These are phyloP conservation scores for Bryoerythrophyllum caledonicum DNA, from an alignment of 225 moss, liverwort and hornwort genomes.

Conservation along the genomic window DNA sequence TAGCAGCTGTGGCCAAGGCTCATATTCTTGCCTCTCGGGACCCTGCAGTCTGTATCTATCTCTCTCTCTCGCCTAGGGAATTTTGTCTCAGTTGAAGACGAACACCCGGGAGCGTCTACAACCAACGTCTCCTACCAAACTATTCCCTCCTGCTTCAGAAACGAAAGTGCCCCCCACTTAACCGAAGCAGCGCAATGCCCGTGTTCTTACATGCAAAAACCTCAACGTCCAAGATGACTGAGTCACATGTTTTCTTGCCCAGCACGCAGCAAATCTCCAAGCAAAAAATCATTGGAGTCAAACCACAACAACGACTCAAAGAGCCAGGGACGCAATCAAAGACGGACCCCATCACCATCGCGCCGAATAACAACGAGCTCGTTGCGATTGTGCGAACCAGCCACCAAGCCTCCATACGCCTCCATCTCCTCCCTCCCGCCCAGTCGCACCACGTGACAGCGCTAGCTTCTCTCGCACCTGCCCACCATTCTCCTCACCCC, in stretches of 20 bases:
- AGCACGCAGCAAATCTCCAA: background rate
- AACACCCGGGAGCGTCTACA: background rate
- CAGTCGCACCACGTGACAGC: background rate
- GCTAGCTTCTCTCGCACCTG: background rate
- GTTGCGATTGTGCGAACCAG: slow-evolving; percentile 89
- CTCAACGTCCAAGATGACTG: background rate
- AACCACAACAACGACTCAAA: background rate
- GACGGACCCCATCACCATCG: slow-evolving; percentile 47
- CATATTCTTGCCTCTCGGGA: background rate
- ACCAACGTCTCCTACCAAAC: background rate
- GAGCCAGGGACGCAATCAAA: background rate
- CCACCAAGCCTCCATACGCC: slow-evolving; percentile 83
- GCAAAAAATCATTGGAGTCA: background rate
- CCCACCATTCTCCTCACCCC: background rate
- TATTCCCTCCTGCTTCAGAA: background rate
- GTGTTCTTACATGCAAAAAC: background rate
- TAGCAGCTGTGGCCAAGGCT: background rate
- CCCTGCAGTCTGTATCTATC: too few species aligned
- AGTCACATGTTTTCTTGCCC: slow-evolving; percentile 1
- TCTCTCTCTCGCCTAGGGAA: background rate
- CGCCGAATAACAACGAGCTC: slow-evolving; percentile 89
- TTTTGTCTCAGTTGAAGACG: background rate
- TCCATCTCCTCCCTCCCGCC: slow-evolving; percentile 57
- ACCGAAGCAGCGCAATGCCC: background rate
- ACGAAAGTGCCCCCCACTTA: background rate